phyloP scores from a whole-genome alignment of 1,139 yeast genomes.

The Yamadazyma sp. region DNA sequence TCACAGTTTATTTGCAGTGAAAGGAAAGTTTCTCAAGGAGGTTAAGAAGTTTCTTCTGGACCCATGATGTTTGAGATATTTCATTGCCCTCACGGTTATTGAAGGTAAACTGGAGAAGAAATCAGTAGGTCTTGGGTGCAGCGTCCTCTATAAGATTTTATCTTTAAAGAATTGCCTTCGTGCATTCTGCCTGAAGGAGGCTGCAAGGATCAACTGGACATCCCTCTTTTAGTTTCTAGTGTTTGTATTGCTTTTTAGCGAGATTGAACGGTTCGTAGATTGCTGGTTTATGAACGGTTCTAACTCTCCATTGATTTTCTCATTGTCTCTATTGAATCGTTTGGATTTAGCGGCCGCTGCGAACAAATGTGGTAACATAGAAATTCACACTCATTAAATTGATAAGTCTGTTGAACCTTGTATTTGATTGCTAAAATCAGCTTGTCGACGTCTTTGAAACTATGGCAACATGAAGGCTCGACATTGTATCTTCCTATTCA shows the following conservation, averaged over 20 bases:
- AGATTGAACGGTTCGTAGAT: too few relatives aligned
- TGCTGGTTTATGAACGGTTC: too few relatives aligned
- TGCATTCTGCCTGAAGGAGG: slow-evolving; percentile 76
- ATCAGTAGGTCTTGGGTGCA: slow-evolving; percentile 80
- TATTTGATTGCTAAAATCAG: too few relatives aligned
- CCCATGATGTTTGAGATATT: slow-evolving; percentile 74
- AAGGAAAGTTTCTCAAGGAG: slow-evolving; percentile 20
- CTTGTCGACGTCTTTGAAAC: too few relatives aligned
- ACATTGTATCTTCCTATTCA: neutral
- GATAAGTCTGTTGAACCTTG: too few relatives aligned
- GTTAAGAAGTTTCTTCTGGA: slow-evolving; percentile 51
- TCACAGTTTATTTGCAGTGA: slow-evolving; percentile 13
- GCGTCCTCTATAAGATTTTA: slow-evolving; percentile 54
- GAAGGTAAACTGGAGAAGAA: slow-evolving; percentile 63
- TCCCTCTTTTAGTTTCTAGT: slow-evolving; percentile 17
- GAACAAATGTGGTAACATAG: neutral
- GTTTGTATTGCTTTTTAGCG: too few relatives aligned
- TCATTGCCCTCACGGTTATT: slow-evolving; percentile 36
- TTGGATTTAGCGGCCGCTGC: neutral
- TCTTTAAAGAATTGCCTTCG: slow-evolving; percentile 78
- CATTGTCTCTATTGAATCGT: too few relatives aligned
- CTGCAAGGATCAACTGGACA: slow-evolving; percentile 79
- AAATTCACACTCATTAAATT: too few relatives aligned
- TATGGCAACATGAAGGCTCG: too few relatives aligned
- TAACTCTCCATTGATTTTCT: too few relatives aligned